These are phyloP conservation scores for Casuarina equisetifolia DNA, from an alignment of 306 rosid species.

Conservation along the genomic window DNA sequence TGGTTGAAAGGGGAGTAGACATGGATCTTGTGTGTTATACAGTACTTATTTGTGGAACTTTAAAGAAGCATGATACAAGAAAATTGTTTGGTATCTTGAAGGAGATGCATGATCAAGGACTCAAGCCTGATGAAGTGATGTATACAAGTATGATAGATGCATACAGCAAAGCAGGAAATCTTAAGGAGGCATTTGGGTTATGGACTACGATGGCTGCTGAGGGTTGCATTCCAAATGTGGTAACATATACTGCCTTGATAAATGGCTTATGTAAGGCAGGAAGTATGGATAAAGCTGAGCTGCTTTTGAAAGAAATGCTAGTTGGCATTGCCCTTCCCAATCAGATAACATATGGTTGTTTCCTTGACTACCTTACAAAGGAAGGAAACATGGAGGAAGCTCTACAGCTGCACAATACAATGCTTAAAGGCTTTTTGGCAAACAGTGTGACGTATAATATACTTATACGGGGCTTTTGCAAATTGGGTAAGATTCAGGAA, in stretches of 20 bases:
- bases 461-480: conserved; percentile 83
- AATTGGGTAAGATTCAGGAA: conserved; percentile 68
- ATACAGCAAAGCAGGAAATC: conserved; percentile 64
- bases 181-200: conserved; percentile 56
- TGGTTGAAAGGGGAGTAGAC: conserved; percentile 70
- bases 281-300: conserved; percentile 58
- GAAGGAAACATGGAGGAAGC: conserved; percentile 84
- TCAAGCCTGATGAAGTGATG: conserved; percentile 71
- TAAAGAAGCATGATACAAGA: conserved; percentile 57
- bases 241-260: conserved; percentile 79
- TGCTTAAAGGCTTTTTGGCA: conserved; percentile 64
- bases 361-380: conserved; percentile 62
- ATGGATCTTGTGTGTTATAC: conserved; percentile 85
- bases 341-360: conserved; percentile 76
- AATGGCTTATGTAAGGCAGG: conserved; percentile 86
- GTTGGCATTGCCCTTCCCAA: conserved; percentile 50
- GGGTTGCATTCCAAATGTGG: conserved; percentile 74
- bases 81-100: conserved; percentile 53
- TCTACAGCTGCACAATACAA: conserved; percentile 61
- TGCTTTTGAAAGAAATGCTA: conserved; percentile 63
- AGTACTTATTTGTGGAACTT: conserved; percentile 67
- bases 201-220: conserved; percentile 78
- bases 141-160: conserved; percentile 86
- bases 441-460: conserved; percentile 77
- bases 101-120: conserved; percentile 62